Conservation (phyloP, 202 grass and related monocot genomes). For the Zizania palustris region DNA sequence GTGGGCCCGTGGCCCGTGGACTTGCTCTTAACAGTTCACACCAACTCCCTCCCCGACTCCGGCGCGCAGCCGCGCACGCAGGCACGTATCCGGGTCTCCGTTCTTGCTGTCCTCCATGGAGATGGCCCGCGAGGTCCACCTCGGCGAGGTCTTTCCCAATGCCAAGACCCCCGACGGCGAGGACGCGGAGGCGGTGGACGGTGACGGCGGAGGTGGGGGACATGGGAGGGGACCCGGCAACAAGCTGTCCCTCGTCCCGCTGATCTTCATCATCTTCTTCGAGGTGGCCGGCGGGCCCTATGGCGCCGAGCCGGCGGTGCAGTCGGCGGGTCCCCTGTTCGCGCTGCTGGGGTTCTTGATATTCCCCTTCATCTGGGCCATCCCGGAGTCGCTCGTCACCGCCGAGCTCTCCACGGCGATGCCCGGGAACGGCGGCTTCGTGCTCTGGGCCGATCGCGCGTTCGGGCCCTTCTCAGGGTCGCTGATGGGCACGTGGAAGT, state of each 20-base stretch:
- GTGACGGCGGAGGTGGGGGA: neutral
- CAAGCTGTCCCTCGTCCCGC: conserved; percentile 75
- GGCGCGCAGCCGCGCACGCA: too few species aligned
- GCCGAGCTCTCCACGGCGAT: conserved; percentile 81
- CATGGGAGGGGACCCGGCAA: conserved; percentile 32
- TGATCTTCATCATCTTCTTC: conserved; percentile 95
- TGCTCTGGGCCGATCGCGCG: conserved; percentile 74
- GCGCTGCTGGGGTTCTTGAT: conserved; percentile 72
- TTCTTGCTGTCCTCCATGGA: too few species aligned
- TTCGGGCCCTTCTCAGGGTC: conserved; percentile 73
- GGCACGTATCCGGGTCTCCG: too few species aligned
- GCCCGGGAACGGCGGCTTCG: conserved; percentile 84
- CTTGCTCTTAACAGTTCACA: too few species aligned
- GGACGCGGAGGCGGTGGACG: neutral
- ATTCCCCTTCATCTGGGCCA: conserved; percentile 86
- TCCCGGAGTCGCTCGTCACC: conserved; percentile 84
- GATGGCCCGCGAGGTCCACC: conserved; percentile 3
- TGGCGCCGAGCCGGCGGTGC: conserved; percentile 80
- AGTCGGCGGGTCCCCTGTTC: conserved; percentile 66
- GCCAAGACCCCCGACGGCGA: conserved; percentile 25
- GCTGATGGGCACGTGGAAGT: conserved; percentile 96
- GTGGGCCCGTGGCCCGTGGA: too few species aligned
- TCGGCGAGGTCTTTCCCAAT: conserved; percentile 33
- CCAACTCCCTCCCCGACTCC: too few species aligned
- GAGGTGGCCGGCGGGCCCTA: conserved; percentile 85